A percentile compares a stretch with the other conserved stretches of the same genome.
Conservation (phyloP, 805 yeast species). For the Candida pseudoglaebosa region DNA sequence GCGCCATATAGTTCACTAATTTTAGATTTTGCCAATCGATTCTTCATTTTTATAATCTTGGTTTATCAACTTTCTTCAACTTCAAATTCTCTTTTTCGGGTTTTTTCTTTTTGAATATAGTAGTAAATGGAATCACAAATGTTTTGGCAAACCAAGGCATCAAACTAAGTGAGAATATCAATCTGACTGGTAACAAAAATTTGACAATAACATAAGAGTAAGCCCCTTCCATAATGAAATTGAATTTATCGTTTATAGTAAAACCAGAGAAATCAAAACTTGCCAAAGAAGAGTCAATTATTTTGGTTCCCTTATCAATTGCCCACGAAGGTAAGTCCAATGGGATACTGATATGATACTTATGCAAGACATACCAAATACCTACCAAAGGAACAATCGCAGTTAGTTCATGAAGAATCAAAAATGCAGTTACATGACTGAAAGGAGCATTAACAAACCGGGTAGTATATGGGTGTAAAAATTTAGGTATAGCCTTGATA, state of each 20-base stretch:
- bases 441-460: constrained; percentile 54
- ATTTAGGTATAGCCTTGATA: constrained; percentile 42
- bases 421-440: constrained; percentile 58
- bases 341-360: constrained; percentile 48
- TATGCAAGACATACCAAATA: constrained; percentile 63
- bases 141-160: constrained; percentile 59
- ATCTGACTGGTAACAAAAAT: constrained; percentile 50
- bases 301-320: constrained; percentile 53
- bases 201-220: constrained; percentile 71
- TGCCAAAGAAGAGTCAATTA: constrained; percentile 51
- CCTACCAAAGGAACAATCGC: constrained; percentile 70
- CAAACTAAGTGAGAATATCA: constrained; percentile 44
- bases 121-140: constrained; percentile 44
- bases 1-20: too few relatives aligned
- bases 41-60: constrained; percentile 32
- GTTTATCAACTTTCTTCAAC: constrained; percentile 28
- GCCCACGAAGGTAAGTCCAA: constrained; percentile 57
- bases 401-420: constrained; percentile 68
- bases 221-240: constrained; percentile 66
- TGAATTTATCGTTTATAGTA: constrained; percentile 49
- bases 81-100: constrained; percentile 6
- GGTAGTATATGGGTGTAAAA: constrained; percentile 47
- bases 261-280: constrained; percentile 24
- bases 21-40: too few relatives aligned
- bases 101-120: constrained; percentile 2